Base-by-base conservation (phyloP, 148 eudicot genomes). In the Polygonum maritimum region DNA sequence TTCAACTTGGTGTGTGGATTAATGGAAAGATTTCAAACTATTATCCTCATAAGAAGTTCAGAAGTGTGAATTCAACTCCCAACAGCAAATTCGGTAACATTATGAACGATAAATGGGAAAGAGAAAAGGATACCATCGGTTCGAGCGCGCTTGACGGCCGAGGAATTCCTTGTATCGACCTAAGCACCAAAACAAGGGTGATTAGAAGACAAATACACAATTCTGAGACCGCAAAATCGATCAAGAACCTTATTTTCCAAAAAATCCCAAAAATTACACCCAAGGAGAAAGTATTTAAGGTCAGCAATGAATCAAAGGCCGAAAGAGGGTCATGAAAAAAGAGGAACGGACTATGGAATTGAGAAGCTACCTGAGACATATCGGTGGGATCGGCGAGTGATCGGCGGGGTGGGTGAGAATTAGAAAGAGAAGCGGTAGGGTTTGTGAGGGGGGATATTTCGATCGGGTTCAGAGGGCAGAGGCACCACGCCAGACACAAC, bases 91-190 rank as follows among this genome's bases (percentile, higher is more conserved):
- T 40, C n/a, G 51, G 13, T n/a, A 45, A 3, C 55, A 47, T 21
- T 21, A 36, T 57, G 10, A n/a, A 76, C 8, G 7, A 48, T 12
- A 41, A 60, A 40, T 10, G 6, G 4, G 40, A 2, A 26, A 40
- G 7, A 75, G 67, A 21, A 19, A 47, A 58, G 19, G 31, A 74
- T 86, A 92, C 97, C 97, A 81, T 92, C 97, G 71, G 97, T 92
- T 78, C 97, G 84, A 48, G 97, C 97, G 58, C 97, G 93, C 82
- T 92, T 92, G 69, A 89, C 83, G 0, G 91, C 90, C 7, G 95
- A 90, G n/a, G 97, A 86, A 79, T 88, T 89, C 74, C 95, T 86
- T 79, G 82, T 90, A 80, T 92, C 97, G 84, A 90, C 88, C 97
- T 92, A 75, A 65, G 38, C 71, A 67, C 71, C 71, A 21, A 13